A percentile compares a stretch with the other conserved stretches of the same genome.
phyloP scores from a whole-genome alignment of 257 asterid species.

The Capsicum baccatum region DNA sequence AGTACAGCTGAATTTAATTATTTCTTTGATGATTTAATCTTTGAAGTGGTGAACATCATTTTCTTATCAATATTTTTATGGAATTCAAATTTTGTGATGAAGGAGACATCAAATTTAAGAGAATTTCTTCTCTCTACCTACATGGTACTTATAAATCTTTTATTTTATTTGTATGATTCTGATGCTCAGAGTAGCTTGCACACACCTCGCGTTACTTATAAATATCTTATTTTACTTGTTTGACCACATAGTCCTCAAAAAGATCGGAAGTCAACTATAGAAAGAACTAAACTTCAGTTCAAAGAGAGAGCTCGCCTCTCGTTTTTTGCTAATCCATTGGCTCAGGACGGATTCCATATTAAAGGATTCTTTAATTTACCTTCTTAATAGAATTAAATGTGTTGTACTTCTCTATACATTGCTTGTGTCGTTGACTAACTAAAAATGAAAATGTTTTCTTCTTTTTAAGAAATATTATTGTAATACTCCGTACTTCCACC shows the following conservation, averaged over 20 bases:
- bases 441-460: neutral
- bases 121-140: neutral
- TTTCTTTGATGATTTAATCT: neutral
- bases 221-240: neutral
- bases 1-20: neutral
- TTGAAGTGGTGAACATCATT: neutral
- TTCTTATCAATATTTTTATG: neutral
- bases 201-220: neutral
- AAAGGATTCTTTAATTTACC: neutral
- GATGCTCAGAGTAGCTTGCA: neutral
- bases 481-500: no score
- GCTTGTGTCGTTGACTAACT: neutral
- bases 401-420: neutral
- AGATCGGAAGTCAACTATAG: neutral
- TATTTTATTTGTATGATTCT: no score
- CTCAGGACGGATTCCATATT: neutral
- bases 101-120: neutral
- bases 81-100: neutral
- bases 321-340: neutral
- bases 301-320: neutral
- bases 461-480: neutral
- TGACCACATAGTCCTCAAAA: neutral
- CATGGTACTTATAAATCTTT: neutral
- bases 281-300: neutral
- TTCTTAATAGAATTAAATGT: neutral